Conservation (phyloP, 345 rosid genomes). For the Eucalyptus tenuipes region DNA sequence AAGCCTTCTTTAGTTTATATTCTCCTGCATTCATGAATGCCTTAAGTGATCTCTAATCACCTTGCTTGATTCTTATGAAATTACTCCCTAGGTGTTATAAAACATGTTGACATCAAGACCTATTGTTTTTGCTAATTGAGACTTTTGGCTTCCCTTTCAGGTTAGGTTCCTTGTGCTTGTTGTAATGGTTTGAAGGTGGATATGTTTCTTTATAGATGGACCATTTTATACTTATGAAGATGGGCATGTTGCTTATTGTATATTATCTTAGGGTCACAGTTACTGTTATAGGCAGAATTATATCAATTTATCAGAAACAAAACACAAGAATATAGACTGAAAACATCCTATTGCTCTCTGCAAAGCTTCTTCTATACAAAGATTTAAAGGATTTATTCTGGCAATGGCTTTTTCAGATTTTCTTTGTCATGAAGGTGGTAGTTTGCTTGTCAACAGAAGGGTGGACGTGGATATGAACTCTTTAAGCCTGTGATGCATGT, state of each 20-base stretch:
- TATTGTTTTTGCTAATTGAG: not conserved
- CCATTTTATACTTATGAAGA: not conserved
- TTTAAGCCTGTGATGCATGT: not conserved
- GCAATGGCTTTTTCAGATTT: not conserved
- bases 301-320: not conserved
- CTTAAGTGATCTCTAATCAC: not conserved
- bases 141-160: not conserved
- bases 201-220: not conserved
- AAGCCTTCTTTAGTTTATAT: not conserved
- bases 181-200: not conserved
- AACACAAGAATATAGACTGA: not conserved
- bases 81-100: not conserved
- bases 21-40: not conserved
- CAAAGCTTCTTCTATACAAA: not conserved
- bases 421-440: not conserved
- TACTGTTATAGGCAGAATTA: not conserved
- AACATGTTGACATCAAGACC: not conserved
- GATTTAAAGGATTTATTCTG: not conserved
- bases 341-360: not conserved
- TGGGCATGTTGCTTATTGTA: not conserved
- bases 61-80: not conserved
- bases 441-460: not conserved
- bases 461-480: not conserved
- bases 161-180: not conserved
- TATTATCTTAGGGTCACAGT: not conserved